Percentiles rank a stretch among this genome's conserved stretches.
Evolutionary conservation across 306 rosid genomes (phyloP).

Genomic region (Fragaria vesca): DNA sequence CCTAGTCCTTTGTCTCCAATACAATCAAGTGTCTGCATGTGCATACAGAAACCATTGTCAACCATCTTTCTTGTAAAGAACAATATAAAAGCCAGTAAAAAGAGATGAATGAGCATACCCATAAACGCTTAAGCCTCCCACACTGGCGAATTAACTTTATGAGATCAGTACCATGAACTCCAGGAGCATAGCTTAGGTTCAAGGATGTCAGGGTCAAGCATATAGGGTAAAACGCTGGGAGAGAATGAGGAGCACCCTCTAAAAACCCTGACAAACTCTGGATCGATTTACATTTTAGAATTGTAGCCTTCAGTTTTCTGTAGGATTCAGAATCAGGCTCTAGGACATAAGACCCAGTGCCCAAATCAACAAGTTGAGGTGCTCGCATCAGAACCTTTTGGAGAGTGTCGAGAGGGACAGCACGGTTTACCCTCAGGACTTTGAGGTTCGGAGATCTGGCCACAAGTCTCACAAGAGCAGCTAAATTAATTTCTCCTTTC

Average conservation of each 20-base stretch:
- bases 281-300: slow-evolving; percentile 61
- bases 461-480: slow-evolving; percentile 83
- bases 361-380: slow-evolving; percentile 76
- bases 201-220: slow-evolving; percentile 63
- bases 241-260: slow-evolving; percentile 67
- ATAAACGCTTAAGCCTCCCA: slow-evolving; percentile 68
- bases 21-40: slow-evolving; percentile 69
- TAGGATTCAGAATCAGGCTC: slow-evolving; percentile 53
- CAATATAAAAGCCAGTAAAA: background rate
- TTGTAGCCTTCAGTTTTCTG: slow-evolving; percentile 40
- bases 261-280: slow-evolving; percentile 81
- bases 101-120: slow-evolving; percentile 48
- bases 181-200: slow-evolving; percentile 89
- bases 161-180: slow-evolving; percentile 59
- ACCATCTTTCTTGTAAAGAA: background rate
- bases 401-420: slow-evolving; percentile 63
- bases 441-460: slow-evolving; percentile 84
- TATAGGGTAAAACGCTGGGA: slow-evolving; percentile 63
- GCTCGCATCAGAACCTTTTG: slow-evolving; percentile 58
- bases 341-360: slow-evolving; percentile 63
- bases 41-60: slow-evolving; percentile 9
- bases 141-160: slow-evolving; percentile 54
- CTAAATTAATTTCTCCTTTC: slow-evolving; percentile 69
- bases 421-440: slow-evolving; percentile 67
- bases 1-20: slow-evolving; percentile 82